Evolutionary conservation across 208 protist genomes (phyloP), one percentile per base, ranked within the genome.

Genomic region (Trypanosoma melophagium): DNA sequence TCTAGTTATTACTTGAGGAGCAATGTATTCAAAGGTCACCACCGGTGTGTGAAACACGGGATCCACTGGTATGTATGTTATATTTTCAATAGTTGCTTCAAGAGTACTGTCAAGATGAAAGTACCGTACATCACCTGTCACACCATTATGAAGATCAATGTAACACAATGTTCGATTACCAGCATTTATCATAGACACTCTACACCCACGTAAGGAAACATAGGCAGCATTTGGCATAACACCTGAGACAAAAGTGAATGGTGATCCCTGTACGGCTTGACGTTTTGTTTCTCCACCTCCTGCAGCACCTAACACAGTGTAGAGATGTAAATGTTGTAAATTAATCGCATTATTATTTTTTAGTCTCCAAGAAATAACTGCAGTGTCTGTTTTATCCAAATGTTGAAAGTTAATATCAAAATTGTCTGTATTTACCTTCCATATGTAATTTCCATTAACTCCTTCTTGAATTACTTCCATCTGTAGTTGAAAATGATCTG

Each of bases 1-100:
- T 38, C 71, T 74, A 19, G 25, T 60, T 9, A 42, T 13, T 19
- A 84, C 58, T 16, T 42, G 24, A 0, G 81, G 81, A 52, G 81
- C 77, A 60, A 72, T 62, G 42, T 84, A 87, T 44, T 60, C 72
- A 72, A 87, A 80, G 40, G 66, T 66, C 7, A 87, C 35, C 9
- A 60, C 71, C 14, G 61, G 67, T 51, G 74, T 74, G 28, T 58
- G 38, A 42, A 62, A 78, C 13, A 71, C n/a, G 9, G 58, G 49
- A 54, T 84, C 81, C 52, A 61, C 49, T 14, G 72, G n/a, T n/a
- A 80, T 52, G 45, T 87, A 87, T 24, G 56, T 67, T 21, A 79
- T 53, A 40, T 78, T 60, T 12, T 76, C 76, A 22, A 87, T 52
- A 1, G 41, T 66, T 19, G 74, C 52, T 5, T 45, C 64, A n/a